A percentile compares a stretch with the other conserved stretches of the same genome.
phyloP scores from a whole-genome alignment of 306 rosid genomes.

The Trichosanthes cucumerina region DNA sequence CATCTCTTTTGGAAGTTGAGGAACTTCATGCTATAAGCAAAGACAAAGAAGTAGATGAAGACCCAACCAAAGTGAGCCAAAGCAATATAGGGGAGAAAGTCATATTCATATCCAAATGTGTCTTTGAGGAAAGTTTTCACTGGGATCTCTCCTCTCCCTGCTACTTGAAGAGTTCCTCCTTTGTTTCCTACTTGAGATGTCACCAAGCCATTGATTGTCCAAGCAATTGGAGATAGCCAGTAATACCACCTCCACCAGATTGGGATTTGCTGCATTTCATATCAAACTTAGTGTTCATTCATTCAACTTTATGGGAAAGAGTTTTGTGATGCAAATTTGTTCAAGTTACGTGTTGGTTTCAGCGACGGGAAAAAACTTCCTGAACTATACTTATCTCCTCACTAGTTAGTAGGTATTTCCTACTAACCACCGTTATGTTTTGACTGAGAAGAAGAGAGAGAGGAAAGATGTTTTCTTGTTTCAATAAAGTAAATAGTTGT shows the following conservation, averaged over 20 bases:
- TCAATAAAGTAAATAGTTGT: no score
- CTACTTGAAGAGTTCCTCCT: not conserved
- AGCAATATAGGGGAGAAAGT: conserved; percentile 16
- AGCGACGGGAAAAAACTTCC: no score
- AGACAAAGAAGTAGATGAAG: conserved; percentile 20
- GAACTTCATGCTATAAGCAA: conserved; percentile 25
- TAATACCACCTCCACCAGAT: conserved; percentile 32
- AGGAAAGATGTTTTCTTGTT: no score
- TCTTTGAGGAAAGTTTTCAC: conserved; percentile 13
- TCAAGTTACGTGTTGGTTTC: no score
- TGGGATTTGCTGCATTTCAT: conserved; percentile 21
- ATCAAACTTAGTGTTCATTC: not conserved
- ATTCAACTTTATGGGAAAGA: not conserved
- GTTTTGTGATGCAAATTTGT: not conserved
- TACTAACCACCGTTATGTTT: no score
- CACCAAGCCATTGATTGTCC: conserved; percentile 23
- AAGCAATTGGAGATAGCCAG: conserved; percentile 23
- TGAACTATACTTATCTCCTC: no score
- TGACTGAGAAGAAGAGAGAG: no score
- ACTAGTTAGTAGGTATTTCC: no score
- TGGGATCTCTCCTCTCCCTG: not conserved
- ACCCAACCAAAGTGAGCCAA: conserved; percentile 28
- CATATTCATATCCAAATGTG: conserved; percentile 17
- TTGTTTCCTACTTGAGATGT: conserved; percentile 22
- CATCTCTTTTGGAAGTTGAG: conserved; percentile 25